Evolutionary conservation across 495 filamentous ascomycete species (phyloP).

Genomic region (Parathielavia appendiculata): DNA sequence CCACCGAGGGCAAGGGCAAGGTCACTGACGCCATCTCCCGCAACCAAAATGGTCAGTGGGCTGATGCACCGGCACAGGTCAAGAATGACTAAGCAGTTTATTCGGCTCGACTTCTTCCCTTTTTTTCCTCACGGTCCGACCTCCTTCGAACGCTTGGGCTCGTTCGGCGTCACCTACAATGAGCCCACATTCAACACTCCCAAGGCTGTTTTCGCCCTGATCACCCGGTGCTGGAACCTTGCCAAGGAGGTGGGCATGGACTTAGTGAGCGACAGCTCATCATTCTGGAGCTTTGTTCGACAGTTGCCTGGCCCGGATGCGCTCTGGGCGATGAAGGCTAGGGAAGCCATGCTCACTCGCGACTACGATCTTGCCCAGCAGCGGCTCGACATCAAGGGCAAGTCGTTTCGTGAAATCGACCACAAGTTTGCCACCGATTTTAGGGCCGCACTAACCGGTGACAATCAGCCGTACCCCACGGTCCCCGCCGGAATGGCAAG

Average conservation of each 20-base stretch:
- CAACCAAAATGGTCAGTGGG: neutral
- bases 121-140: slow-evolving; percentile 24
- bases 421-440: slow-evolving; percentile 17
- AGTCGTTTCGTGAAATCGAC: neutral
- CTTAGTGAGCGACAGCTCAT: slow-evolving; percentile 24
- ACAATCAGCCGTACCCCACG: slow-evolving; percentile 6
- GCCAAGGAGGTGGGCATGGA: slow-evolving; percentile 26
- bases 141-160: slow-evolving; percentile 9
- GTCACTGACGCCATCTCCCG: too few relatives aligned
- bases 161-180: slow-evolving; percentile 26
- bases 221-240: slow-evolving; percentile 5
- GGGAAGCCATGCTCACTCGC: slow-evolving; percentile 19
- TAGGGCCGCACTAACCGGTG: slow-evolving; percentile 23
- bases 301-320: slow-evolving; percentile 26
- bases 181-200: slow-evolving; percentile 25
- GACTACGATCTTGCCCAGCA: neutral
- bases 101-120: slow-evolving; percentile 24
- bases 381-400: neutral
- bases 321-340: slow-evolving; percentile 27
- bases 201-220: slow-evolving; percentile 20
- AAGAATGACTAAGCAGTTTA: neutral
- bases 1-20: too few relatives aligned
- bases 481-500: neutral
- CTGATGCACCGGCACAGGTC: neutral
- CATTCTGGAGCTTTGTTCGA: slow-evolving; percentile 25